Percentiles rank a stretch among this genome's conserved stretches.
Evolutionary conservation across 176 grass and related monocot species (phyloP).

Genomic region (Triticum aestivum): IWGSC_CS_RefSeq_v2.1 NC_057811.1:287502463-287502962

Average conservation of each 20-base stretch:
- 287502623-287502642: conserved; percentile 6
- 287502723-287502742: neutral
- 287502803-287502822: conserved; percentile 46
- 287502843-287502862: conserved; percentile 55
- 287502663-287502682: neutral
- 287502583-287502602: neutral
- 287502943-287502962: conserved; percentile 7
- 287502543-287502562: neutral
- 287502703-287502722: neutral
- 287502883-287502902: neutral
- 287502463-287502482: neutral
- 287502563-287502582: neutral
- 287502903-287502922: neutral
- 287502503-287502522: neutral
- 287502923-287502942: neutral
- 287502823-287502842: conserved; percentile 72
- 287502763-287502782: neutral
- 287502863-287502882: conserved; percentile 16
- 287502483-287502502: neutral
- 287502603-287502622: neutral
- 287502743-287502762: conserved; percentile 33
- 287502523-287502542: conserved; percentile 31
- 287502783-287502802: neutral
- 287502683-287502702: neutral
- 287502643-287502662: neutral